Base-by-base conservation (phyloP, 2,329 filamentous ascomycete species). In the Ilyonectria destructans region DNA sequence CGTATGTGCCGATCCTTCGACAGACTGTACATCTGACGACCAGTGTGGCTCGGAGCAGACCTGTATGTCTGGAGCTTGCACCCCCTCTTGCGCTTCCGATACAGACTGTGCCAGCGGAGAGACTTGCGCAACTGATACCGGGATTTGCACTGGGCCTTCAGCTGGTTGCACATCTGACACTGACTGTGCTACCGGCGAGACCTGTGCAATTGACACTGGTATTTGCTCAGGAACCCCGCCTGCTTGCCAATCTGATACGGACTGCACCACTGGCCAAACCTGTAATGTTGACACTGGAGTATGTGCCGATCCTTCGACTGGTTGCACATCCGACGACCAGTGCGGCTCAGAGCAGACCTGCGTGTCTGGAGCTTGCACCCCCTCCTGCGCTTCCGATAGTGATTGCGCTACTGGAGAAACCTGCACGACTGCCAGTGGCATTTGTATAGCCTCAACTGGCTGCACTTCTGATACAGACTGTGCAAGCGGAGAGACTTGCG, bases 331-430 rank as follows among this genome's bases (percentile, higher is more conserved):
- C n/a, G n/a, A n/a, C n/a, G n/a, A n/a, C n/a, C n/a, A n/a, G n/a
- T n/a, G n/a, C n/a, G n/a, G n/a, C n/a, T n/a, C n/a, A n/a, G n/a
- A n/a, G n/a, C n/a, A n/a, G n/a, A n/a, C n/a, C n/a, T n/a, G n/a
- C n/a, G n/a, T n/a, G n/a, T n/a, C n/a, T n/a, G n/a, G n/a, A n/a
- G n/a, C n/a, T n/a, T 40, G 35, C 35, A 40, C 35, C 17, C 35
- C 35, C 2, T 2, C 35, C 12, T 68, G 65, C 29, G 40, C 56
- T 3, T 26, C 48, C 1, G 55, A 56, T 15, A n/a, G 37, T 1
- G 43, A 68, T 13, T 68, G 65, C n/a, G 40, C 43, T 13, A 49
- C 59, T 12, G 58, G 60, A 12, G 54, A 68, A 7, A 31, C 56
- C 17, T 68, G 65, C 40, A 37, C 33, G 3, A 40, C 37, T n/a